Base-by-base conservation (phyloP, 768 basidiomycete genomes). In the Termitomyces bulborhizus region DNA sequence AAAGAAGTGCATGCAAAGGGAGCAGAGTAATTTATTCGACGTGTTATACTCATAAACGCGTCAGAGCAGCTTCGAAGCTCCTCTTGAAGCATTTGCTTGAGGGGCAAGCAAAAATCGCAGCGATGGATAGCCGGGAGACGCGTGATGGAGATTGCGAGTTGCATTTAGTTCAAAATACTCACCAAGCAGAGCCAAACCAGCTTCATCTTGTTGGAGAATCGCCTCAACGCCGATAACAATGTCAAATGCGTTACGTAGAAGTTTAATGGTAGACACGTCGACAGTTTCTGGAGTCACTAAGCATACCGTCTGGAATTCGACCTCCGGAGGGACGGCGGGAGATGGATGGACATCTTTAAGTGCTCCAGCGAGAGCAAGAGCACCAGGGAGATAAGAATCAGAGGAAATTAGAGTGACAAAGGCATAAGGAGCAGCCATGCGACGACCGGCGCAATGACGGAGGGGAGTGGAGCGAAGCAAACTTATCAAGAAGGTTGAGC, bases 251-350 rank as follows among this genome's bases (percentile, higher is more conserved):
- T 80, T 80, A 58, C 94, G 78, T 47, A 98, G 79, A 50, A 83
- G 79, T 65, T 85, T 90, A 58, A 94, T 85, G 51, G 89, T 79
- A 47, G 80, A 76, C 26, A 95, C 88, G 69, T 91, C 86, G 68
- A 98, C 85, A 0, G 90, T 87, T 67, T 97, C 93, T 51, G 97
- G 97, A 27, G 96, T 96, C 57, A 96, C 92, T 42, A 99, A 74
- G 71, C 93, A 97, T 57, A 94, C 85, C 13, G 88, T 90, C 58
- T 86, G 77, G 65, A 90, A 90, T 47, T 85, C 77, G 55, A 85
- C 80, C 66, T 83, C 78, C 51, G 84, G 82, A 29, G 80, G 69
- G 44, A 74, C 67, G 24, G 83, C 71, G 7, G 85, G 82, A 42
- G 72, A 70, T 16, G 81, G 77, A 65, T 95, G 93, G 41, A 92